Evolutionary conservation across 371 early-diverging fungal species (phyloP).

Genomic region (Apophysomyces sp.): DNA sequence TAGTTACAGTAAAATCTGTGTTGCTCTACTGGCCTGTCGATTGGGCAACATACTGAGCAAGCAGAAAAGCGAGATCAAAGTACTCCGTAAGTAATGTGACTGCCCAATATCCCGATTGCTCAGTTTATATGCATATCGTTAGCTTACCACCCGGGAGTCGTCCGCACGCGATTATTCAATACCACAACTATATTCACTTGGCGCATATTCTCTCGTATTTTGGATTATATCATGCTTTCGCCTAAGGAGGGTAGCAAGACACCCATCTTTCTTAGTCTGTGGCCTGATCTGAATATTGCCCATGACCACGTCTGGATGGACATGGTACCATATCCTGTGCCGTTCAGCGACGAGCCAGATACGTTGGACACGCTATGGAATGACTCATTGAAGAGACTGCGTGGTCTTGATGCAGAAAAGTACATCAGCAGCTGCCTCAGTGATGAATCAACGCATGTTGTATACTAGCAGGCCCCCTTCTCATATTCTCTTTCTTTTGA

Average conservation of each 20-base stretch:
- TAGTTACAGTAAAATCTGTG: conserved; percentile 38
- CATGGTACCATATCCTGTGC: background rate
- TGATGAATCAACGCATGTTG: background rate
- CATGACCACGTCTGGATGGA: background rate
- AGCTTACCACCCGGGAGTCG: conserved; percentile 51
- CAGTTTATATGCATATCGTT: background rate
- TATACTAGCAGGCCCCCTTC: background rate
- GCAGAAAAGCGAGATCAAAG: conserved; percentile 2
- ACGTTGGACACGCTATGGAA: background rate
- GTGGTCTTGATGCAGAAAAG: background rate
- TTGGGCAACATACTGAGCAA: conserved; percentile 7
- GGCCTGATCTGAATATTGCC: background rate
- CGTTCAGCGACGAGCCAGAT: background rate
- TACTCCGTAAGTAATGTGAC: conserved; percentile 18
- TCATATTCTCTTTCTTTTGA: no score
- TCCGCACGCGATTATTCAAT: conserved; percentile 37
- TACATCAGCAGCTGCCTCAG: background rate
- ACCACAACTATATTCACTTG: conserved; percentile 34
- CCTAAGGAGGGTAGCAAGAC: conserved; percentile 41
- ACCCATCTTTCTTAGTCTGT: conserved; percentile 30
- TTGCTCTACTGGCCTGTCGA: conserved; percentile 20
- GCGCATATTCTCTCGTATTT: conserved; percentile 16
- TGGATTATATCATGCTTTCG: conserved; percentile 42
- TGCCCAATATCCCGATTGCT: background rate
- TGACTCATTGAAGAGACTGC: background rate